Percentiles rank a stretch among this genome's conserved stretches.
phyloP scores from a whole-genome alignment of 257 asterid species.

The Solanum phureja region DNA sequence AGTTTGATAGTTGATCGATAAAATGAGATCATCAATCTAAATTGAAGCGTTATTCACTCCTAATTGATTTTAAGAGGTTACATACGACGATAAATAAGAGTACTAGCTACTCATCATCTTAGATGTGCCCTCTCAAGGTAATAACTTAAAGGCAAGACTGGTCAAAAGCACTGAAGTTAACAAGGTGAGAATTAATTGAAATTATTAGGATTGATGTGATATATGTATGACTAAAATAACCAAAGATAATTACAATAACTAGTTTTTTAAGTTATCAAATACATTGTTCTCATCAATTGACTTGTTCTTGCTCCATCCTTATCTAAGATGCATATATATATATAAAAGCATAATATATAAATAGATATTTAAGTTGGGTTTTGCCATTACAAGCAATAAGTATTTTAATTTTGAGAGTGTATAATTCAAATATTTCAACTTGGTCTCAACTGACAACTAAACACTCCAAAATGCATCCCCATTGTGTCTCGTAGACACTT shows the following conservation, averaged over 20 bases:
- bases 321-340: not conserved
- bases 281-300: not conserved
- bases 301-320: not conserved
- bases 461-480: accelerated
- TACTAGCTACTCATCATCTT: no score
- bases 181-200: not conserved
- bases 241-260: not conserved
- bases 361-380: no score
- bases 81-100: no score
- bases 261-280: not conserved
- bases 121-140: not conserved
- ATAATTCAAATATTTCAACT: accelerated
- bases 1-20: not conserved
- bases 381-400: no score
- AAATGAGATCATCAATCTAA: no score
- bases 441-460: no score
- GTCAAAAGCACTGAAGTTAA: not conserved
- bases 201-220: not conserved
- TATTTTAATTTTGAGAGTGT: no score
- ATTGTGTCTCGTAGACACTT: no score
- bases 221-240: not conserved
- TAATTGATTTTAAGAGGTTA: no score
- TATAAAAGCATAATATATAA: no score
- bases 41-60: no score
- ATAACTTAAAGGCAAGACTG: not conserved